Evolutionary conservation across 768 basidiomycete genomes (phyloP).

Genomic region (Mycena latifolia): DNA sequence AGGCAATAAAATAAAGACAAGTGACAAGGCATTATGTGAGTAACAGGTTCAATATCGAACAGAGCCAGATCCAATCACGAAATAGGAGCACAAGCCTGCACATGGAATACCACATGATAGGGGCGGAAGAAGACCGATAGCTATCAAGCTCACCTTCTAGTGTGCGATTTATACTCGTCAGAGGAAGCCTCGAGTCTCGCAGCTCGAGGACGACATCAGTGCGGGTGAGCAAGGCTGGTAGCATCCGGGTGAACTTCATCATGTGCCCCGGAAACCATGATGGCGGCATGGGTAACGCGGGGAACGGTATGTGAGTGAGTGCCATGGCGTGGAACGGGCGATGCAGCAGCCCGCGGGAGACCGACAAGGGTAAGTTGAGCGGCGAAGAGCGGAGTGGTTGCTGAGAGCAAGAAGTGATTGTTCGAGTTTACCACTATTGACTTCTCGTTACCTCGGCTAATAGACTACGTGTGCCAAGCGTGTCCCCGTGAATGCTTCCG

Average conservation of each 20-base stretch:
- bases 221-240: slow-evolving; percentile 81
- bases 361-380: not conserved
- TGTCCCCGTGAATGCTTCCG: not conserved
- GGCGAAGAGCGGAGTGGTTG: not conserved
- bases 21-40: slow-evolving; percentile 3
- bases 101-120: slow-evolving; percentile 18
- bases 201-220: slow-evolving; percentile 96
- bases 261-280: slow-evolving; percentile 99
- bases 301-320: slow-evolving; percentile 52
- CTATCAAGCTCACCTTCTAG: slow-evolving; percentile 69
- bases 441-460: not conserved
- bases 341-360: slow-evolving; percentile 8
- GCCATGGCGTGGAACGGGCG: slow-evolving; percentile 42
- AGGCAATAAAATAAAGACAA: slow-evolving; percentile 4
- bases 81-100: slow-evolving; percentile 39
- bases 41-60: slow-evolving; percentile 5
- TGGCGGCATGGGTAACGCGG: slow-evolving; percentile 73
- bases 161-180: slow-evolving; percentile 93
- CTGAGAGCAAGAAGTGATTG: not conserved
- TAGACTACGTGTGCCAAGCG: not conserved
- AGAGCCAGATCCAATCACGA: slow-evolving; percentile 26
- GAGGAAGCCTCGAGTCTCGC: slow-evolving; percentile 91
- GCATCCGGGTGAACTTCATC: slow-evolving; percentile 80
- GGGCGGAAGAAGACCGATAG: not conserved
- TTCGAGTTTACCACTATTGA: slow-evolving; percentile 5